Conservation (phyloP, 1,284 basidiomycete species). For the Abortiporus biennis region DNA sequence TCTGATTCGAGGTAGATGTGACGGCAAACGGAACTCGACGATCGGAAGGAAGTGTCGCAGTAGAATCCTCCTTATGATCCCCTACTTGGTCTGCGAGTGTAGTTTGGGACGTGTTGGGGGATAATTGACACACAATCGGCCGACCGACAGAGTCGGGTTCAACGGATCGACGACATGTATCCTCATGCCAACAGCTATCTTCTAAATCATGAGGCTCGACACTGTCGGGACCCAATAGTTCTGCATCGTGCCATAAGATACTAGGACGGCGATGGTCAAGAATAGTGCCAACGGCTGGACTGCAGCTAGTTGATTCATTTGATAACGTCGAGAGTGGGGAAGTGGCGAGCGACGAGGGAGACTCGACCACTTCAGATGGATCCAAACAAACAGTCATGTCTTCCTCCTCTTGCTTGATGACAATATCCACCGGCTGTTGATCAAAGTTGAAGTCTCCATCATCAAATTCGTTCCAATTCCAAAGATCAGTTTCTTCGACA, state of each 20-base stretch:
- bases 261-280: conserved; percentile 15
- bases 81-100: not conserved
- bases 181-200: conserved; percentile 30
- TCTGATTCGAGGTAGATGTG: not conserved
- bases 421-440: conserved; percentile 12
- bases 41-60: too few relatives aligned
- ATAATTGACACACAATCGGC: not conserved
- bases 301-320: conserved; percentile 8
- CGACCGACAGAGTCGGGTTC: not conserved
- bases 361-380: conserved; percentile 11
- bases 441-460: conserved; percentile 1
- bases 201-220: conserved; percentile 40
- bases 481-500: conserved; percentile 38
- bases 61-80: too few relatives aligned
- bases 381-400: conserved; percentile 17
- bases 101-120: not conserved
- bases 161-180: not conserved
- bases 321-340: conserved; percentile 15
- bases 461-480: conserved; percentile 31
- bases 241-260: conserved; percentile 39
- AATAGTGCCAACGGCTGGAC: not conserved
- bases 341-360: conserved; percentile 12
- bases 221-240: conserved; percentile 43
- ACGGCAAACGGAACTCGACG: not conserved
- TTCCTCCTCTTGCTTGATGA: conserved; percentile 29